These are phyloP conservation scores for Populus hybrid DNA, from an alignment of 441 rosid species.

Conservation along the genomic window DNA sequence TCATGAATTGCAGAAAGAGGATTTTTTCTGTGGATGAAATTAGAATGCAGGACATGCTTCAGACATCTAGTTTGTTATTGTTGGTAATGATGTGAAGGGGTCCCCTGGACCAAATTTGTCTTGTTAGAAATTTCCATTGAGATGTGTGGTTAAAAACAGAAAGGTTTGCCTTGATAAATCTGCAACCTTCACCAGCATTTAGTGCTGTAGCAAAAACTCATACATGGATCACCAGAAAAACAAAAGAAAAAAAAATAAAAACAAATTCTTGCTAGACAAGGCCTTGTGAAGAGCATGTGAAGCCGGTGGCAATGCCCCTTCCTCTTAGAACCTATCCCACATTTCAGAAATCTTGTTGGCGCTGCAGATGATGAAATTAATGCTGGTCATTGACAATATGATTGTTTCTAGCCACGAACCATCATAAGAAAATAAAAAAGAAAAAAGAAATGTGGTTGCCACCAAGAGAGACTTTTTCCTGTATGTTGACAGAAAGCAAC, in stretches of 20 bases:
- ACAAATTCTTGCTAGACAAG: background rate
- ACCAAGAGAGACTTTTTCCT: too few relatives aligned
- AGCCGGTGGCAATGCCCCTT: background rate
- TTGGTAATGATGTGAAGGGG: background rate
- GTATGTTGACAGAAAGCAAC: too few relatives aligned
- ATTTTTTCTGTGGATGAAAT: too few relatives aligned
- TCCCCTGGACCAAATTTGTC: too few relatives aligned
- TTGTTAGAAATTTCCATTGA: too few relatives aligned
- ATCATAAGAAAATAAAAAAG: too few relatives aligned
- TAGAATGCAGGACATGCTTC: background rate
- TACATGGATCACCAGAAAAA: background rate
- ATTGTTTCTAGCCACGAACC: background rate
- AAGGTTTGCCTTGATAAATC: background rate
- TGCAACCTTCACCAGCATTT: background rate
- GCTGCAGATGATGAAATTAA: background rate
- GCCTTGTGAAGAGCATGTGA: conserved; percentile 15
- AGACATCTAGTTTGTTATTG: background rate
- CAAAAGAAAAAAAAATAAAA: background rate
- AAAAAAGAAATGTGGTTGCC: too few relatives aligned
- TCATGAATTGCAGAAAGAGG: too few relatives aligned
- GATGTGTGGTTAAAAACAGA: too few relatives aligned
- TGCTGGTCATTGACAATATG: too few relatives aligned
- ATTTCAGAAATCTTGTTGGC: background rate
- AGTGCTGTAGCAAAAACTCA: background rate
- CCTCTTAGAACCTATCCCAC: background rate